A percentile compares a stretch with the other conserved stretches of the same genome.
These are phyloP conservation scores for Brachypodium distachyon DNA, from an alignment of 202 grass and related monocot species.

Conservation along the genomic window DNA sequence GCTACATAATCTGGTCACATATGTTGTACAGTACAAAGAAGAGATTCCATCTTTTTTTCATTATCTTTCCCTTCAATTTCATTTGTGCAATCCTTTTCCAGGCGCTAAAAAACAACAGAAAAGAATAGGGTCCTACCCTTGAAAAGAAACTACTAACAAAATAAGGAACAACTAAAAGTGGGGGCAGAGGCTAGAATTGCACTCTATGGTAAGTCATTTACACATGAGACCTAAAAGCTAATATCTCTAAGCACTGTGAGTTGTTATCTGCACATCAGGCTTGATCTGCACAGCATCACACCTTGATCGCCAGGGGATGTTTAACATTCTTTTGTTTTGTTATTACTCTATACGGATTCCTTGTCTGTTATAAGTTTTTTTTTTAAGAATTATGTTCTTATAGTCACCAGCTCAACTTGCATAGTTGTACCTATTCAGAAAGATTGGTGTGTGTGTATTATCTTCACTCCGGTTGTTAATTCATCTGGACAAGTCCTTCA, in stretches of 20 bases:
- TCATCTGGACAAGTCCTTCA: slow-evolving; percentile 9
- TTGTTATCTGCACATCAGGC: slow-evolving; percentile 49
- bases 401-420: slow-evolving; percentile 19
- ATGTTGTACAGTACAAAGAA: neutral
- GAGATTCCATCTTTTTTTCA: neutral
- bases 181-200: neutral
- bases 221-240: slow-evolving; percentile 28
- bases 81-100: slow-evolving; percentile 42
- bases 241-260: slow-evolving; percentile 33
- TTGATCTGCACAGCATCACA: slow-evolving; percentile 48
- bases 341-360: slow-evolving; percentile 16
- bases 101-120: slow-evolving; percentile 51
- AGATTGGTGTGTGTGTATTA: neutral
- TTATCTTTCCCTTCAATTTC: slow-evolving; percentile 12
- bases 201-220: slow-evolving; percentile 24
- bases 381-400: slow-evolving; percentile 15
- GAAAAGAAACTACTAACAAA: neutral
- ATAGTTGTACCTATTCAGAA: slow-evolving; percentile 15
- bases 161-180: neutral
- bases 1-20: neutral
- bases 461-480: neutral
- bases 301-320: slow-evolving; percentile 42
- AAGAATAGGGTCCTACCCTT: slow-evolving; percentile 33
- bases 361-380: slow-evolving; percentile 10
- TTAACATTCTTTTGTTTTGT: slow-evolving; percentile 17